Base-by-base conservation (phyloP, 192 early-diverging fungal genomes). In the Coemansia sp. region DNA sequence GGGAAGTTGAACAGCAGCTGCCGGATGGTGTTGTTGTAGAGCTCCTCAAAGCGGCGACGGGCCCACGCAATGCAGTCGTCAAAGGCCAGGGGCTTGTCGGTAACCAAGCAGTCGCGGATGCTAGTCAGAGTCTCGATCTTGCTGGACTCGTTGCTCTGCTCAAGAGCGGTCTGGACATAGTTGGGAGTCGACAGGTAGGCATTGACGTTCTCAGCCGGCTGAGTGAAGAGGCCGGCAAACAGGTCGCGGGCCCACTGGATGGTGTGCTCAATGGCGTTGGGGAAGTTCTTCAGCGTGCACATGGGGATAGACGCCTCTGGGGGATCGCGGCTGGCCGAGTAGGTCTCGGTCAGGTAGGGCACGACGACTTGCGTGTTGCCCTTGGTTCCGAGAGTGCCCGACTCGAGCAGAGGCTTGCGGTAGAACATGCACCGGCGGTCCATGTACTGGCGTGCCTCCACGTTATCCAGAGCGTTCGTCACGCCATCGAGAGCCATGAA, bases 1-100 rank as follows among this genome's bases (percentile, higher is more conserved):
- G 97, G 96, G 89, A 99, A 99, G 79, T 96, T 98, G 87, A 88
- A 97, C 59, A 99, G 77, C 42, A 99, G 83, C 80, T 99, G 97
- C 64, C 89, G 86, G 69, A 98, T 96, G 48, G 86, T 87, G 85
- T 97, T 96, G 86, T 86, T 88, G 84, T 85, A 98, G 66, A 89
- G 84, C 66, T 97, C 94, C 74, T 99, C 94, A 82, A 99, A 98
- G 83, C 90, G 86, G 52, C 87, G 73, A 34, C 96, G 88, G 0
- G 94, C 96, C 96, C 97, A 98, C 13, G 66, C 83, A 53, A 98
- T 82, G 76, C 97, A 99, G 66, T 96, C 91, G 23, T 92, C 90
- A 70, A 98, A 99, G 14, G 89, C 82, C 61, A 88, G 78, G 20
- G 96, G 94, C 67, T 90, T 93, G 47, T 91, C 86, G 1, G 84